A percentile compares a stretch with the other conserved stretches of the same genome.
These are phyloP conservation scores for Globisporangium nagaii DNA, from an alignment of 352 stramenopile species.

Conservation along the genomic window DNA sequence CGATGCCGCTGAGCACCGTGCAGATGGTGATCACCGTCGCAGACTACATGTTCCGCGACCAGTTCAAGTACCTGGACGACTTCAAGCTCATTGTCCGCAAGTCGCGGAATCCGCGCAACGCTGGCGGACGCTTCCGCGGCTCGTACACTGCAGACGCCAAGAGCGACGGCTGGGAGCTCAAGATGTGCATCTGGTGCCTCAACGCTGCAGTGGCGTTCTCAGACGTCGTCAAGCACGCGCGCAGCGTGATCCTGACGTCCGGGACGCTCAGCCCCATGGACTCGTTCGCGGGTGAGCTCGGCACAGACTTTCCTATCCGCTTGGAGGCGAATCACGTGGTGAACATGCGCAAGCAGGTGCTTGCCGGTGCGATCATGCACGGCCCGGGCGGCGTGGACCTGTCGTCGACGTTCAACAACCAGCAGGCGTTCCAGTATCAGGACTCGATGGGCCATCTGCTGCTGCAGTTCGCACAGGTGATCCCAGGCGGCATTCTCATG, in stretches of 20 bases:
- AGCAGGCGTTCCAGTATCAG: constrained; percentile 76
- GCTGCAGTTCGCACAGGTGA: constrained; percentile 52
- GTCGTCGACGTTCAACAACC: constrained; percentile 75
- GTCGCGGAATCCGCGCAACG: constrained; percentile 13
- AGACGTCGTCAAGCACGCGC: constrained; percentile 57
- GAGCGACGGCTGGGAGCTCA: constrained; percentile 41
- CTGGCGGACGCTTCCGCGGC: constrained; percentile 13
- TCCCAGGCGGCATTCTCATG: constrained; percentile 80
- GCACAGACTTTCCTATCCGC: constrained; percentile 73
- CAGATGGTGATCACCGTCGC: constrained; percentile 59
- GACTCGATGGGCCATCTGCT: constrained; percentile 77
- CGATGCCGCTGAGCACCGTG: constrained; percentile 50
- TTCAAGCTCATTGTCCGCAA: constrained; percentile 70
- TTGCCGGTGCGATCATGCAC: constrained; percentile 68
- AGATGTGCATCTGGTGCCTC: constrained; percentile 85
- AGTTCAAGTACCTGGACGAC: constrained; percentile 75
- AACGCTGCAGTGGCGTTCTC: constrained; percentile 82
- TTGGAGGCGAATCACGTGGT: constrained; percentile 85
- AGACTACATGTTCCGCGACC: constrained; percentile 79
- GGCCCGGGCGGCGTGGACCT: constrained; percentile 63
- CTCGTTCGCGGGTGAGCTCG: constrained; percentile 80
- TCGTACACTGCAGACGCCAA: constrained; percentile 15
- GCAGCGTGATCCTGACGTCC: constrained; percentile 79
- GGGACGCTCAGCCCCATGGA: constrained; percentile 85
- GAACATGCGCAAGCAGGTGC: constrained; percentile 84